These are phyloP conservation scores for Phellinidium pouzarii DNA, from an alignment of 1,284 basidiomycete genomes.

Conservation along the genomic window DNA sequence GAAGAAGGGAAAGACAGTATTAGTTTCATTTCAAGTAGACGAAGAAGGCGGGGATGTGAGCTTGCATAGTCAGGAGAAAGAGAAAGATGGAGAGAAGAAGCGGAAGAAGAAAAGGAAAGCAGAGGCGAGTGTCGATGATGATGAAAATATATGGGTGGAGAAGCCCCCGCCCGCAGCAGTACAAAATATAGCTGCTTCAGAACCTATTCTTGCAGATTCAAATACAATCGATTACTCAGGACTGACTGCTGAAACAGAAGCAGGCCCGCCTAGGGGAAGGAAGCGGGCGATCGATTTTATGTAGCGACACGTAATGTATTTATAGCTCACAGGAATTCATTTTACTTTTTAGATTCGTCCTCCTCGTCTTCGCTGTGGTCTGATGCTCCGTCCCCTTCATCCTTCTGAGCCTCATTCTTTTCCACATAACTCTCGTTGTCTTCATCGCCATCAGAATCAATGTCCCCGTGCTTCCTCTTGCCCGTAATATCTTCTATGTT, in stretches of 20 bases:
- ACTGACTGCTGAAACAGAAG: conserved; percentile 24
- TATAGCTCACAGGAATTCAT: background rate
- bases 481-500: conserved; percentile 24
- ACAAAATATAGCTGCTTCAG: conserved; percentile 22
- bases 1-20: conserved; percentile 28
- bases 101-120: conserved; percentile 31
- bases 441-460: conserved; percentile 24
- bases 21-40: conserved; percentile 33
- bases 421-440: conserved; percentile 23
- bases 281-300: conserved; percentile 25
- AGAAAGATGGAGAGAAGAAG: conserved; percentile 24
- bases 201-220: background rate
- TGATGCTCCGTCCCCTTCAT: background rate
- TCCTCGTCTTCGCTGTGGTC: conserved; percentile 5
- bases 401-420: conserved; percentile 22
- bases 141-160: conserved; percentile 58
- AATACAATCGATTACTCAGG: background rate
- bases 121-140: conserved; percentile 34
- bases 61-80: conserved; percentile 14
- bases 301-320: conserved; percentile 8
- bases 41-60: conserved; percentile 23
- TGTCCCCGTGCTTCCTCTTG: conserved; percentile 35
- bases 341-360: background rate
- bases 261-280: conserved; percentile 23
- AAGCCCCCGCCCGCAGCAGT: conserved; percentile 45